Conservation (phyloP, 2,329 filamentous ascomycete genomes). For the Volutella citrinella region DNA sequence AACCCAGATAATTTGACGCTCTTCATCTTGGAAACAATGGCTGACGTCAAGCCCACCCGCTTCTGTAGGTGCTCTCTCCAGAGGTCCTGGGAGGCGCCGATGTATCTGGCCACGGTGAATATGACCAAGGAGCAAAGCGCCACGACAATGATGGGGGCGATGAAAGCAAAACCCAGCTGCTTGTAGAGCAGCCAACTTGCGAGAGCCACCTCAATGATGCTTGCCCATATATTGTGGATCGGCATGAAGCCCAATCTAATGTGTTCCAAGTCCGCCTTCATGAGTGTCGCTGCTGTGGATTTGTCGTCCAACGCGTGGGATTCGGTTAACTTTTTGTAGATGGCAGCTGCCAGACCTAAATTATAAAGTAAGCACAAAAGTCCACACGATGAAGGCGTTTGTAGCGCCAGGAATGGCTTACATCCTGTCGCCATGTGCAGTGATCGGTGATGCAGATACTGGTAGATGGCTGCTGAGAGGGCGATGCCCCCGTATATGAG, state of each 20-base stretch:
- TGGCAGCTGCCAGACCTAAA: conserved; percentile 25
- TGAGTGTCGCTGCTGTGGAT: conserved; percentile 33
- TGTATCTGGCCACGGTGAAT: conserved; percentile 10
- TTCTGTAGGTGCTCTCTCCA: too few relatives aligned
- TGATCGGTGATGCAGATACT: conserved; percentile 28
- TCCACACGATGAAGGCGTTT: too few relatives aligned
- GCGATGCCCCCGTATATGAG: conserved; percentile 33
- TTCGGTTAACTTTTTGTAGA: conserved; percentile 33
- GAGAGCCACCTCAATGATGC: conserved; percentile 28
- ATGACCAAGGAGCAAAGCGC: conserved; percentile 18
- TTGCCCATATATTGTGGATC: conserved; percentile 36
- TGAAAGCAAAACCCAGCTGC: conserved; percentile 29
- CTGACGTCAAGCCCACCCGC: too few relatives aligned
- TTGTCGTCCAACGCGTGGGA: conserved; percentile 21
- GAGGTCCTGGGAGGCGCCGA: conserved; percentile 22
- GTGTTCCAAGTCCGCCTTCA: conserved; percentile 37
- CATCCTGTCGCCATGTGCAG: conserved; percentile 28
- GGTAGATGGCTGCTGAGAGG: conserved; percentile 30
- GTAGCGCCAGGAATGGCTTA: too few relatives aligned
- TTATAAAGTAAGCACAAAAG: too few relatives aligned
- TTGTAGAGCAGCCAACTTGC: conserved; percentile 31
- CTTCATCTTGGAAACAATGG: too few relatives aligned
- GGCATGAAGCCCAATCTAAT: conserved; percentile 26
- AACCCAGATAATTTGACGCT: too few relatives aligned
- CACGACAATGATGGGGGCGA: conserved; percentile 30